Evolutionary conservation across 805 yeast genomes (phyloP).

Genomic region (Teunomyces kruisii): DNA sequence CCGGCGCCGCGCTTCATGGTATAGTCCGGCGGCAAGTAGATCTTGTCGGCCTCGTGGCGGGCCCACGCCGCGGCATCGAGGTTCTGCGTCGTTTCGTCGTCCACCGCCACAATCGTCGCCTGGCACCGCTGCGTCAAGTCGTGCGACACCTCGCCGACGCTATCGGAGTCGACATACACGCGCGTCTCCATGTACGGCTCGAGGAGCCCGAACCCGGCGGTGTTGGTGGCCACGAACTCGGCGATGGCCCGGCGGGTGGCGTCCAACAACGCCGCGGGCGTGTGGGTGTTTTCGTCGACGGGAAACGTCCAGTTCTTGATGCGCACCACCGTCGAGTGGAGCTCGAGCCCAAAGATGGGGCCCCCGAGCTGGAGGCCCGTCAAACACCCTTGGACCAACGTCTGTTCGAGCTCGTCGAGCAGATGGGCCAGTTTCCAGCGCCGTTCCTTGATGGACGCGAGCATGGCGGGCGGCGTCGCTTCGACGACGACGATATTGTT

Average conservation of each 20-base stretch:
- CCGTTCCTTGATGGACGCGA: conserved; percentile 25
- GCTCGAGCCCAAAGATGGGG: conserved; percentile 50
- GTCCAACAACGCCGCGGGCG: conserved; percentile 34
- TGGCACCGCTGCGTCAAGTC: conserved; percentile 79
- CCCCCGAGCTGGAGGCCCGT: conserved; percentile 72
- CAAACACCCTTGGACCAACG: conserved; percentile 56
- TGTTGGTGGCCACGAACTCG: conserved; percentile 20
- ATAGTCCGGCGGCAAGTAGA: conserved; percentile 78
- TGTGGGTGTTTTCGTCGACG: conserved; percentile 40
- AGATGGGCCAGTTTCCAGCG: conserved; percentile 52
- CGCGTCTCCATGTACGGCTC: conserved; percentile 87
- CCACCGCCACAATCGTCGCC: conserved; percentile 71
- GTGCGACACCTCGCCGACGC: conserved; percentile 79
- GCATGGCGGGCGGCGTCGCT: conserved; percentile 28
- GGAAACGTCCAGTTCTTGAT: conserved; percentile 56
- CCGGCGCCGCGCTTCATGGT: conserved; percentile 39
- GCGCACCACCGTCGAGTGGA: conserved; percentile 60
- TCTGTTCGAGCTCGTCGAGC: conserved; percentile 51
- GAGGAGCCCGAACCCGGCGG: conserved; percentile 50
- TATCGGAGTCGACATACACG: conserved; percentile 65
- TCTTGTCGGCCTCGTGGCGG: conserved; percentile 53
- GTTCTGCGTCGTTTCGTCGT: conserved; percentile 52
- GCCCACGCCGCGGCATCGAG: conserved; percentile 47
- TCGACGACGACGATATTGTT: conserved; percentile 48
- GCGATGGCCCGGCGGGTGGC: conserved; percentile 41